These are phyloP conservation scores for Westerdykella sp. DNA, from an alignment of 2,329 filamentous ascomycete genomes.

Conservation along the genomic window DNA sequence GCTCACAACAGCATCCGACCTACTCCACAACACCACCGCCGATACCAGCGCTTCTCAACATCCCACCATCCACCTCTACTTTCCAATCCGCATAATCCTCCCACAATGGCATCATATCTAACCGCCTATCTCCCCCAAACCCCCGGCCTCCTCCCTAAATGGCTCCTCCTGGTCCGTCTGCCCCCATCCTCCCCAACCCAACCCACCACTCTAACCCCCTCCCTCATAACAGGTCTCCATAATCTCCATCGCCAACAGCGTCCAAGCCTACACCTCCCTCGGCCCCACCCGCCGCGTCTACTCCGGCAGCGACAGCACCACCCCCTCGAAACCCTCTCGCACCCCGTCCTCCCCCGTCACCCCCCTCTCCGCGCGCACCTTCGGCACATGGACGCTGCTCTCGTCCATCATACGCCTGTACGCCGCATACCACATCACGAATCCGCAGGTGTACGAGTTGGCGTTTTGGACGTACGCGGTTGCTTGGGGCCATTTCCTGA, in stretches of 20 bases:
- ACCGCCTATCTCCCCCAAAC: slow-evolving; percentile 39
- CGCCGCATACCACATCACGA: slow-evolving; percentile 72
- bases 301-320: slow-evolving; percentile 62
- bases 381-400: slow-evolving; percentile 83
- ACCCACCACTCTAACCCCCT: neutral
- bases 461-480: slow-evolving; percentile 76
- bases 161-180: slow-evolving; percentile 56
- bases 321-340: slow-evolving; percentile 38
- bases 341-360: slow-evolving; percentile 55
- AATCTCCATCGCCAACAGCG: slow-evolving; percentile 74
- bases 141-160: slow-evolving; percentile 55
- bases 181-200: slow-evolving; percentile 5
- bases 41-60: too few relatives aligned
- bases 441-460: slow-evolving; percentile 69
- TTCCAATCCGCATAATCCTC: neutral
- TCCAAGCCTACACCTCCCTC: slow-evolving; percentile 76
- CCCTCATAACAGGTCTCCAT: slow-evolving; percentile 60
- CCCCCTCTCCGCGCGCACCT: slow-evolving; percentile 69
- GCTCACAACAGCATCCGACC: neutral
- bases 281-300: slow-evolving; percentile 85
- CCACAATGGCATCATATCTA: slow-evolving; percentile 27
- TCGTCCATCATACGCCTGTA: slow-evolving; percentile 72
- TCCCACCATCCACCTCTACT: too few relatives aligned
- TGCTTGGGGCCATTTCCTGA: slow-evolving; percentile 70
- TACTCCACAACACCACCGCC: neutral